These are phyloP conservation scores for Lepiota venenata DNA, from an alignment of 768 basidiomycete species.

Conservation along the genomic window DNA sequence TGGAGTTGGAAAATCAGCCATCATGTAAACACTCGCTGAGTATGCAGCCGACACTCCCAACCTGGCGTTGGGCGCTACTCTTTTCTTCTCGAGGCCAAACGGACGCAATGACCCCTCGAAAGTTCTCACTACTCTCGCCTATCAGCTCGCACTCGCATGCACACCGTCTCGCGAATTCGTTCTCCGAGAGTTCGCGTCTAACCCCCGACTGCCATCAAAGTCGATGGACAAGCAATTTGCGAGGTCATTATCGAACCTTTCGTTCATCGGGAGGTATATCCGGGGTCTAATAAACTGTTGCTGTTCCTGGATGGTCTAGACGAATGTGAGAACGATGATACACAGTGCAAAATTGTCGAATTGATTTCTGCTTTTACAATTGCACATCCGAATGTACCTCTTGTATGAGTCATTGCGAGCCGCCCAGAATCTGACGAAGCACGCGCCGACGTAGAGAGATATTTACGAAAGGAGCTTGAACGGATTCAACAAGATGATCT, in stretches of 20 bases:
- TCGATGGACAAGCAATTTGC: conserved; percentile 11
- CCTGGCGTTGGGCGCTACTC: conserved; percentile 14
- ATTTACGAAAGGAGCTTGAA: background rate
- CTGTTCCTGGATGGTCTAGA: conserved; percentile 23
- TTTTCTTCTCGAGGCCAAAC: conserved; percentile 19
- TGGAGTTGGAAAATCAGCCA: conserved; percentile 24
- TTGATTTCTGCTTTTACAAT: conserved; percentile 1
- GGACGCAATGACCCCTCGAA: background rate
- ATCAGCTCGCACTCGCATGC: conserved; percentile 16
- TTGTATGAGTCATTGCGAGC: conserved; percentile 22
- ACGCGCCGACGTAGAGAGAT: too few relatives aligned
- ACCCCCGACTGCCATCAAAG: conserved; percentile 12
- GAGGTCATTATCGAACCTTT: conserved; percentile 15
- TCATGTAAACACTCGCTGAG: conserved; percentile 28
- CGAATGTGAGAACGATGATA: conserved; percentile 15
- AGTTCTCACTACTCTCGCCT: conserved; percentile 19
- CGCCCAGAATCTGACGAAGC: conserved; percentile 18
- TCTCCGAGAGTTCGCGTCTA: background rate
- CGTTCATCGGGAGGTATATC: background rate
- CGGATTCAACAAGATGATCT: background rate
- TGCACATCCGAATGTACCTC: background rate
- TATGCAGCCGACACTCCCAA: background rate
- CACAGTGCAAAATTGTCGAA: conserved; percentile 14
- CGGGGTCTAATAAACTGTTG: background rate
- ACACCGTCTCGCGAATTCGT: conserved; percentile 6